Evolutionary conservation across 768 basidiomycete genomes (phyloP).

Genomic region (Boletus subcaerulescens): DNA sequence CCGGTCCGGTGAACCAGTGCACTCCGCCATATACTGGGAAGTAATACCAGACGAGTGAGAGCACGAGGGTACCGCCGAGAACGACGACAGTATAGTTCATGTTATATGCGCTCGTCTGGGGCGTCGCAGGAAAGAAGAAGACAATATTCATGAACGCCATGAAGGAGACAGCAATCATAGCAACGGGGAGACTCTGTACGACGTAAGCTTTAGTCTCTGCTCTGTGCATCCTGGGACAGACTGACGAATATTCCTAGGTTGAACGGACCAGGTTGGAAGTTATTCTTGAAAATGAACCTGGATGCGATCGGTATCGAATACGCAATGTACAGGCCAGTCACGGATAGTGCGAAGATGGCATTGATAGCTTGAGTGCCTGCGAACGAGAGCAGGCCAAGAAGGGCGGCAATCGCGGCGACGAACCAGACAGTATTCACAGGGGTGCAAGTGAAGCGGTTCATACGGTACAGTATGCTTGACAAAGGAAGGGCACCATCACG

Average conservation of each 20-base stretch:
- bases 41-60: constrained; percentile 65
- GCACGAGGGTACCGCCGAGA: constrained; percentile 51
- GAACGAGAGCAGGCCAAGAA: constrained; percentile 53
- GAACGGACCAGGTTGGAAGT: constrained; percentile 49
- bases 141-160: constrained; percentile 65
- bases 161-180: constrained; percentile 51
- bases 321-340: constrained; percentile 46
- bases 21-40: constrained; percentile 69
- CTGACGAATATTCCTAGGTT: constrained; percentile 43
- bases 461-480: constrained; percentile 51
- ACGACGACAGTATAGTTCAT: constrained; percentile 80
- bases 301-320: constrained; percentile 50
- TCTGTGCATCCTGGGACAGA: background rate
- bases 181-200: constrained; percentile 53
- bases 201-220: background rate
- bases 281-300: constrained; percentile 45
- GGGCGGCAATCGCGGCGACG: constrained; percentile 35
- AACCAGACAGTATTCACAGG: constrained; percentile 64
- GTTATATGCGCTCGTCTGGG: constrained; percentile 38
- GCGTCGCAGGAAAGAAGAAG: constrained; percentile 61
- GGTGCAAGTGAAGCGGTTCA: constrained; percentile 50
- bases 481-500: constrained; percentile 63
- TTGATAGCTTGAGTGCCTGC: constrained; percentile 56
- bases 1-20: constrained; percentile 70
- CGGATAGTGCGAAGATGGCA: constrained; percentile 53